These are phyloP conservation scores for Aegilops speltoides DNA, from an alignment of 176 grass and related monocot genomes.

Conservation along the genomic window DNA sequence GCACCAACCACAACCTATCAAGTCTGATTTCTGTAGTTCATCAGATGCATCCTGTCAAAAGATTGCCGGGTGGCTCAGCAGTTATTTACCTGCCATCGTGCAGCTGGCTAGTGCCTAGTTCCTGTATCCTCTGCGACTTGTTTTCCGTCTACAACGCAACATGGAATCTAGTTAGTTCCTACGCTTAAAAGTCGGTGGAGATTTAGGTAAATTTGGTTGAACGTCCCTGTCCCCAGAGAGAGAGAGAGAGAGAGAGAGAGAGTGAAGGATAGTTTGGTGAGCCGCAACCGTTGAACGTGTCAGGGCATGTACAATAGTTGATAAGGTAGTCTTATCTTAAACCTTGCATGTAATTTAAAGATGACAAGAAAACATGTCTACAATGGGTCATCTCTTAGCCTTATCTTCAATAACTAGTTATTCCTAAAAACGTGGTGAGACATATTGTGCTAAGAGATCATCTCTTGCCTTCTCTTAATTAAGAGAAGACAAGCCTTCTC, in stretches of 20 bases:
- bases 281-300: background rate
- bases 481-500: too few relatives aligned
- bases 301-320: too few relatives aligned
- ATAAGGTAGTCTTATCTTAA: too few relatives aligned
- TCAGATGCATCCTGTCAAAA: background rate
- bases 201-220: background rate
- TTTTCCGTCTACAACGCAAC: too few relatives aligned
- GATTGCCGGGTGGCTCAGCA: background rate
- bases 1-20: background rate
- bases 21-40: background rate
- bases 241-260: background rate
- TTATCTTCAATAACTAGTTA: too few relatives aligned
- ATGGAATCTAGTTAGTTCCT: background rate
- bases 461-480: too few relatives aligned
- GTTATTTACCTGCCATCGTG: background rate
- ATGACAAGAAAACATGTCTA: too few relatives aligned
- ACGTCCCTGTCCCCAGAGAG: background rate
- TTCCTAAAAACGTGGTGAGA: too few relatives aligned
- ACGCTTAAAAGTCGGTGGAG: too few relatives aligned
- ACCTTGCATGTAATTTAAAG: too few relatives aligned
- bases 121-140: background rate
- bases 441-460: too few relatives aligned
- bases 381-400: too few relatives aligned
- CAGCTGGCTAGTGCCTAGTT: background rate
- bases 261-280: background rate